Percentiles rank a stretch among this genome's conserved stretches.
Conservation (phyloP, 768 basidiomycete species). For the Lentinula sp. region DNA sequence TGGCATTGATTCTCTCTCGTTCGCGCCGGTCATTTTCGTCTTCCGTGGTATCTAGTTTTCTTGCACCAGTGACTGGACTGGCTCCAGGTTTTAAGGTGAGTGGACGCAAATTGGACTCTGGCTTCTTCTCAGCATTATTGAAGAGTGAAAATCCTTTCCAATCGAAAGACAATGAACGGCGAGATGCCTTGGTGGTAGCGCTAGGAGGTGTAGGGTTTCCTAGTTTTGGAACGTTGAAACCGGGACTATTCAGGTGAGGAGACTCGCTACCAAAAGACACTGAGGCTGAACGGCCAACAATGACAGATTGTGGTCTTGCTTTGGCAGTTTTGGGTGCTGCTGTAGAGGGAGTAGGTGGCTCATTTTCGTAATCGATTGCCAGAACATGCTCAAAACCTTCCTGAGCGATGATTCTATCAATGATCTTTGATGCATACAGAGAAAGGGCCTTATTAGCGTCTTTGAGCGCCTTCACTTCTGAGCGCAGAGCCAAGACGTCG, state of each 20-base stretch:
- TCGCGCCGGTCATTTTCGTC: constrained; percentile 91
- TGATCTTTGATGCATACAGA: constrained; percentile 94
- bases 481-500: constrained; percentile 71
- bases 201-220: constrained; percentile 10
- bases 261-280: constrained; percentile 22
- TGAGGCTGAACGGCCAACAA: constrained; percentile 38
- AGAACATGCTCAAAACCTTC: constrained; percentile 97
- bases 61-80: constrained; percentile 48
- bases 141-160: constrained; percentile 80
- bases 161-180: constrained; percentile 79
- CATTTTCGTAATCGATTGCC: constrained; percentile 82
- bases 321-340: constrained; percentile 30
- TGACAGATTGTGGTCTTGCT: constrained; percentile 57
- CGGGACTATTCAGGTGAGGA: constrained; percentile 17
- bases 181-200: constrained; percentile 38
- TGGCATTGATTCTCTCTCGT: constrained; percentile 81
- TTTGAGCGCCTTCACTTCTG: constrained; percentile 87
- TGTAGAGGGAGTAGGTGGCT: constrained; percentile 39
- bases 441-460: constrained; percentile 96
- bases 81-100: constrained; percentile 69
- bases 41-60: constrained; percentile 82
- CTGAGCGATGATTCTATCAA: constrained; percentile 93
- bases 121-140: constrained; percentile 56
- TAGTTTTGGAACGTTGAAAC: constrained; percentile 14
- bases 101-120: constrained; percentile 54